A percentile compares a stretch with the other conserved stretches of the same genome.
Evolutionary conservation across 768 basidiomycete species (phyloP).

Genomic region (Phaffia australis): DNA sequence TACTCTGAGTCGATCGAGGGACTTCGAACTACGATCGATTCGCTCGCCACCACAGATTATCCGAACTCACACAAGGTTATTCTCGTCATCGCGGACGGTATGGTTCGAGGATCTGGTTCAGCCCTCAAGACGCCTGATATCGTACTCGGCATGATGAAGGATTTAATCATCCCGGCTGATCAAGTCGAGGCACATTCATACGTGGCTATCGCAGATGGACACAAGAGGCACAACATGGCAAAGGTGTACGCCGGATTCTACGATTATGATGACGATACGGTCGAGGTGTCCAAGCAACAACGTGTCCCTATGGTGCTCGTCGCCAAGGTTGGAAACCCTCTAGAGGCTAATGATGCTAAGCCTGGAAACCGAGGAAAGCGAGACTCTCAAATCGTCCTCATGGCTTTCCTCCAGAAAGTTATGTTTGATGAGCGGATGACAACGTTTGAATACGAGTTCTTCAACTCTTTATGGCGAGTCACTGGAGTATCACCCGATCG

Average conservation of each 20-base stretch:
- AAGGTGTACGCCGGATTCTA: constrained; percentile 98
- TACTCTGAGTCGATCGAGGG: constrained; percentile 97
- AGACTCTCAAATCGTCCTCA: constrained; percentile 92
- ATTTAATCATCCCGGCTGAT: constrained; percentile 62
- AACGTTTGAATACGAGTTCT: constrained; percentile 98
- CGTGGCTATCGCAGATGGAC: constrained; percentile 98
- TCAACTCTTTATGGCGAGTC: constrained; percentile 92
- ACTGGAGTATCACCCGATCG: constrained; percentile 92
- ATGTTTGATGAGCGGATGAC: constrained; percentile 99
- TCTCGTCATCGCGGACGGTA: constrained; percentile 90
- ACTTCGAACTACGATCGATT: constrained; percentile 93
- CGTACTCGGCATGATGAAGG: constrained; percentile 91
- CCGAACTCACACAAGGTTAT: constrained; percentile 95
- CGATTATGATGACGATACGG: constrained; percentile 79
- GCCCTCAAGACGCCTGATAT: constrained; percentile 84
- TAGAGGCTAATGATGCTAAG: constrained; percentile 76
- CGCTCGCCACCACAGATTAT: constrained; percentile 94
- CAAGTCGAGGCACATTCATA: constrained; percentile 93
- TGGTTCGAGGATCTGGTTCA: constrained; percentile 95
- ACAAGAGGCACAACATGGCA: constrained; percentile 98
- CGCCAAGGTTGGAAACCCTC: constrained; percentile 87
- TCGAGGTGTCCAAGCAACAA: constrained; percentile 74
- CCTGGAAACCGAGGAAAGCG: constrained; percentile 98
- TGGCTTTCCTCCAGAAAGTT: constrained; percentile 96
- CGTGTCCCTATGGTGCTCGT: constrained; percentile 91